Conservation (phyloP, 2,329 filamentous ascomycete genomes). For the Daldinia sp. region DNA sequence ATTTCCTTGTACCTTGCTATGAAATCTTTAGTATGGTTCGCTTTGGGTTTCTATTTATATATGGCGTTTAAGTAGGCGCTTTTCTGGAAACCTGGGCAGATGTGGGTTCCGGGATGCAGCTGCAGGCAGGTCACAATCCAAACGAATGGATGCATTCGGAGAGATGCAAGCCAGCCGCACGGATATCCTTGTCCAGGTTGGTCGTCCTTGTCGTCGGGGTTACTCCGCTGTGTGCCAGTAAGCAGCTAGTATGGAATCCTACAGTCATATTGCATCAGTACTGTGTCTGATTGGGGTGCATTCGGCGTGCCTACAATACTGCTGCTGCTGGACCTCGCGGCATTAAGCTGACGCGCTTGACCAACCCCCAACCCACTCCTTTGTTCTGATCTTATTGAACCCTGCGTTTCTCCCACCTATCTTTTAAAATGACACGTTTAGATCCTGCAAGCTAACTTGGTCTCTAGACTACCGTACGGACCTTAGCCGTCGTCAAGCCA, state of each 20-base stretch:
- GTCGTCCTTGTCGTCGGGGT: constrained; percentile 10
- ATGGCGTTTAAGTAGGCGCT: constrained; percentile 23
- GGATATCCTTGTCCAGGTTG: constrained; percentile 8
- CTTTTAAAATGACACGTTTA: not conserved
- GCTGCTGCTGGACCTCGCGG: constrained; percentile 20
- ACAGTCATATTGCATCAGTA: constrained; percentile 21
- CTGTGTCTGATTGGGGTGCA: constrained; percentile 16
- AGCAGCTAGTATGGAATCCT: constrained; percentile 18
- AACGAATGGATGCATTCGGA: constrained; percentile 15
- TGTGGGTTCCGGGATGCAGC: constrained; percentile 47
- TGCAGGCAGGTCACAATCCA: constrained; percentile 30
- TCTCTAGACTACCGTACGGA: constrained; percentile 70
- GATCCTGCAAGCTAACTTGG: constrained; percentile 19
- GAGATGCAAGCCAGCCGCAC: constrained; percentile 21
- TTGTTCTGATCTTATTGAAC: constrained; percentile 17
- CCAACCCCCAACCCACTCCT: constrained; percentile 12
- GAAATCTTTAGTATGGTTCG: constrained; percentile 1
- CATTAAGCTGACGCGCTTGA: constrained; percentile 15
- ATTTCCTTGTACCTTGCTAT: constrained; percentile 4
- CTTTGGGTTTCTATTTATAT: constrained; percentile 36
- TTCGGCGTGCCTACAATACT: constrained; percentile 17
- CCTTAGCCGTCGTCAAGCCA: constrained; percentile 75
- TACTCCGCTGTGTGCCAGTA: constrained; percentile 8
- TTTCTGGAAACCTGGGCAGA: constrained; percentile 20
- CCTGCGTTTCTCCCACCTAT: constrained; percentile 6